Conservation (phyloP, 192 early-diverging fungal genomes). For the Rhizophagus sp. region DNA sequence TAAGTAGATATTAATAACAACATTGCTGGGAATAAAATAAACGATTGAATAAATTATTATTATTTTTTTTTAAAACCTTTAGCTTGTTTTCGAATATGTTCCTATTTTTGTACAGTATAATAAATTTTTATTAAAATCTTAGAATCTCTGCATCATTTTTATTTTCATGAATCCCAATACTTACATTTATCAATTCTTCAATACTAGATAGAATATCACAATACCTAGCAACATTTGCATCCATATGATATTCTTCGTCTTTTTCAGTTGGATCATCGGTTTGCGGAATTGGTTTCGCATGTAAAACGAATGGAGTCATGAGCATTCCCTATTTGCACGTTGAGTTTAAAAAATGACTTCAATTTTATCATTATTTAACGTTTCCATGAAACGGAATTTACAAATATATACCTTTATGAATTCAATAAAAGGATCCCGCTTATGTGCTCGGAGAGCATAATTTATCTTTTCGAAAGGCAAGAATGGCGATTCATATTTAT, state of each 20-base stretch:
- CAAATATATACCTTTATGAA: constrained; percentile 73
- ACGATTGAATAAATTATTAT: too few relatives aligned
- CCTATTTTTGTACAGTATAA: constrained; percentile 17
- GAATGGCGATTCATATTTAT: background rate
- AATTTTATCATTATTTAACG: background rate
- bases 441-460: constrained; percentile 54
- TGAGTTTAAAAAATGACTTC: background rate
- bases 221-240: constrained; percentile 69
- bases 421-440: constrained; percentile 88
- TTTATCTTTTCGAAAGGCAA: constrained; percentile 38
- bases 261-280: constrained; percentile 31
- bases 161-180: constrained; percentile 11
- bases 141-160: constrained; percentile 1
- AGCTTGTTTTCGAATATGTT: constrained; percentile 53
- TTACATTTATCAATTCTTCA: constrained; percentile 74
- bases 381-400: background rate
- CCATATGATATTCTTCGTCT: constrained; percentile 32
- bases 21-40: too few relatives aligned
- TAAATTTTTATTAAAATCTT: background rate
- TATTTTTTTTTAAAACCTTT: constrained; percentile 33
- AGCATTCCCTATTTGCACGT: constrained; percentile 44
- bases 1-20: background rate
- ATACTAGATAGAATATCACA: constrained; percentile 78
- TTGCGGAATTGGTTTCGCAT: constrained; percentile 54
- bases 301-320: constrained; percentile 84